phyloP scores from a whole-genome alignment of 192 early-diverging fungal genomes.

The Coemansia sp. region DNA sequence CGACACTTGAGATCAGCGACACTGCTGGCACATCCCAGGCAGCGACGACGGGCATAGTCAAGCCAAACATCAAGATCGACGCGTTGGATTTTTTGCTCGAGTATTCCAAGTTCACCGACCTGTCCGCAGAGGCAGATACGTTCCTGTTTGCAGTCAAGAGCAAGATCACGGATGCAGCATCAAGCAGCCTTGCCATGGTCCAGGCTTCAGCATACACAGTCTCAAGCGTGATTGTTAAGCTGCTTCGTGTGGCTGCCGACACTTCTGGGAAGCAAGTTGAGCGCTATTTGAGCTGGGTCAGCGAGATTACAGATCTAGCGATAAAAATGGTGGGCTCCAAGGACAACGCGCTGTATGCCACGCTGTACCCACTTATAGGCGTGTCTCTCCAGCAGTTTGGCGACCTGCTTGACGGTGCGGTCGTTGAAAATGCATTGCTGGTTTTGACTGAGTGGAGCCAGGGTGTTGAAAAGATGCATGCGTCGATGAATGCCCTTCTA shows the following conservation, averaged over 20 bases:
- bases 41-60: constrained; percentile 32
- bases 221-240: constrained; percentile 12
- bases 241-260: constrained; percentile 23
- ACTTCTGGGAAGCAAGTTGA: constrained; percentile 6
- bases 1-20: constrained; percentile 29
- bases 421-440: constrained; percentile 7
- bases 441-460: constrained; percentile 18
- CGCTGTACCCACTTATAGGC: constrained; percentile 21
- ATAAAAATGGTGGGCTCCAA: constrained; percentile 7
- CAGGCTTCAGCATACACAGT: constrained; percentile 23
- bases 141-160: constrained; percentile 22
- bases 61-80: constrained; percentile 45
- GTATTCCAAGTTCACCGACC: constrained; percentile 9
- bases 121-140: constrained; percentile 17
- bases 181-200: constrained; percentile 34
- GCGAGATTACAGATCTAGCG: constrained; percentile 16
- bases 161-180: constrained; percentile 15
- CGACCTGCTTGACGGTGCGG: constrained; percentile 13
- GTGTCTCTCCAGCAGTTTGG: constrained; percentile 25
- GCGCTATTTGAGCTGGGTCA: constrained; percentile 21
- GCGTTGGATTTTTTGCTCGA: constrained; percentile 36
- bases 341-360: constrained; percentile 19
- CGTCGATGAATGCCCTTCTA: constrained; percentile 18
- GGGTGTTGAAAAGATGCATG: constrained; percentile 2
- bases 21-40: constrained; percentile 31